A percentile compares a stretch with the other conserved stretches of the same genome.
Conservation (phyloP, 2,329 filamentous ascomycete species). For the Aspergillus sp. region DNA sequence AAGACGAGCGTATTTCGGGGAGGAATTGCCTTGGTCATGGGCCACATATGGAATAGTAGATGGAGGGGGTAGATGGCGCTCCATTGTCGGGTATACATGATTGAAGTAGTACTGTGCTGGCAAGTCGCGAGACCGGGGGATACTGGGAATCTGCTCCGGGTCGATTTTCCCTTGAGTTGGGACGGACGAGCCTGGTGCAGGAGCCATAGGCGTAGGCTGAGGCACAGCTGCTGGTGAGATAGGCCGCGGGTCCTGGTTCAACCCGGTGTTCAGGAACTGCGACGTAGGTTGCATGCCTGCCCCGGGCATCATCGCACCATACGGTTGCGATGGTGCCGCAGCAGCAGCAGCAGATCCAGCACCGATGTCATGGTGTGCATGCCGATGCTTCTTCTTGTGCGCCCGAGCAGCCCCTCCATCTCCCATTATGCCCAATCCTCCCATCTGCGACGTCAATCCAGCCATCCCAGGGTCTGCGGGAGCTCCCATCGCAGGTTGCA, state of each 20-base stretch:
- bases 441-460: conserved; percentile 63
- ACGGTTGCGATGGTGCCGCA: conserved; percentile 57
- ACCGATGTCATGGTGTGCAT: conserved; percentile 85
- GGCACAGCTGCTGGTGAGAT: conserved; percentile 23
- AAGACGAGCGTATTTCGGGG: conserved; percentile 86
- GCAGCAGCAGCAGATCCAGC: conserved; percentile 46
- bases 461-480: conserved; percentile 31
- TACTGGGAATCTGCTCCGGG: conserved; percentile 86
- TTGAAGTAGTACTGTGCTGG: conserved; percentile 78
- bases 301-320: conserved; percentile 60
- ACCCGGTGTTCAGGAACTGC: conserved; percentile 57
- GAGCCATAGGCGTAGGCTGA: conserved; percentile 32
- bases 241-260: conserved; percentile 31
- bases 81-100: conserved; percentile 91
- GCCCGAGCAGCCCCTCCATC: conserved; percentile 41
- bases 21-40: conserved; percentile 94
- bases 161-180: conserved; percentile 73
- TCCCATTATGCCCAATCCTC: conserved; percentile 63
- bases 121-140: conserved; percentile 77
- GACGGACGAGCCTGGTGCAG: conserved; percentile 53
- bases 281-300: conserved; percentile 51
- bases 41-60: conserved; percentile 84
- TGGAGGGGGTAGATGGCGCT: conserved; percentile 85
- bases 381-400: conserved; percentile 85
- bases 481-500: conserved; percentile 18